phyloP scores from a whole-genome alignment of 257 asterid genomes.

The Misopates orontium region DNA sequence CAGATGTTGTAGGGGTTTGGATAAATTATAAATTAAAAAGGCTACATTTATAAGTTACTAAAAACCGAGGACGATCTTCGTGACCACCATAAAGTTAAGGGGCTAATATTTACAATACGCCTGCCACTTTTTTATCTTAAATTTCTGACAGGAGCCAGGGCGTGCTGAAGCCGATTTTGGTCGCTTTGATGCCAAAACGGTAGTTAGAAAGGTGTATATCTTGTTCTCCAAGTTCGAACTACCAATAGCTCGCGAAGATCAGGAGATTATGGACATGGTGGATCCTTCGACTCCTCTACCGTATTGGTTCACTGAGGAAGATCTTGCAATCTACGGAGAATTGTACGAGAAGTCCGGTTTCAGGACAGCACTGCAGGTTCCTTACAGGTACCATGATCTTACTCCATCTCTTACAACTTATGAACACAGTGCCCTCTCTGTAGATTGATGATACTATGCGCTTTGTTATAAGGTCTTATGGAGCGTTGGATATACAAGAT shows the following conservation, averaged over 20 bases:
- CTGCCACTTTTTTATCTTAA: neutral
- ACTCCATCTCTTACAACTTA: neutral
- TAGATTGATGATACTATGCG: neutral
- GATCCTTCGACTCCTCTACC: slow-evolving; percentile 63
- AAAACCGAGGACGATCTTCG: no score
- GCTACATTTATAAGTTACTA: no score
- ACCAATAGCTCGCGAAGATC: slow-evolving; percentile 61
- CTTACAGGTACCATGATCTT: slow-evolving; percentile 55
- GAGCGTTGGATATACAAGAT: slow-evolving; percentile 28
- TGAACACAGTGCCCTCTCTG: neutral
- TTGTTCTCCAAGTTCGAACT: slow-evolving; percentile 67
- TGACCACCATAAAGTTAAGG: no score
- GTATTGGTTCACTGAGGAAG: slow-evolving; percentile 68
- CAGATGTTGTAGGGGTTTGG: no score
- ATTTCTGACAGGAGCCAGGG: slow-evolving; percentile 57
- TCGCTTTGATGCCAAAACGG: slow-evolving; percentile 67
- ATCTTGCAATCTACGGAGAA: slow-evolving; percentile 59
- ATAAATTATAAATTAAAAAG: no score
- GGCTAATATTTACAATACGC: no score
- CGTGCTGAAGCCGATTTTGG: slow-evolving; percentile 87
- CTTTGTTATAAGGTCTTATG: slow-evolving; percentile 40
- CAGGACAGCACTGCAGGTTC: slow-evolving; percentile 61
- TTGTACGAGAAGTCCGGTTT: slow-evolving; percentile 74
- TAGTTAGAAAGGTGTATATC: slow-evolving; percentile 65
- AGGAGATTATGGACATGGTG: slow-evolving; percentile 82